phyloP scores from a whole-genome alignment of 2,329 filamentous ascomycete genomes.

The Fusarium sp. region DNA sequence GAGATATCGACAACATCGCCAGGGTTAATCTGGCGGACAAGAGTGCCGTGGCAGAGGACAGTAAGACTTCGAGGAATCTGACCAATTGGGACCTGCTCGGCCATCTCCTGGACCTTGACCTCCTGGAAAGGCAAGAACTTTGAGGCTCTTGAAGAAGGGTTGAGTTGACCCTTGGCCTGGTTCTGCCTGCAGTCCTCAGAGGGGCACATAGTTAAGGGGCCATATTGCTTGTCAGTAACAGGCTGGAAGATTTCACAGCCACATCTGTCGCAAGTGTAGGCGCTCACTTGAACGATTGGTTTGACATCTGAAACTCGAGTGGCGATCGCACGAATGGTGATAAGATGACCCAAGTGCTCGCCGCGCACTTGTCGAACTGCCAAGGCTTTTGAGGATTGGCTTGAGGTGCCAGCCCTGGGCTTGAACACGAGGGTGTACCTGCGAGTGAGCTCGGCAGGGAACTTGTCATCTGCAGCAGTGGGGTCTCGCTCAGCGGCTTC shows the following conservation, averaged over 20 bases:
- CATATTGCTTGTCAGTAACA: slow-evolving; percentile 88
- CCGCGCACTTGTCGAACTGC: slow-evolving; percentile 95
- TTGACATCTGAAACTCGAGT: slow-evolving; percentile 98
- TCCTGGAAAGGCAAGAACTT: slow-evolving; percentile 99
- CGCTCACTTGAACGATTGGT: slow-evolving; percentile 95
- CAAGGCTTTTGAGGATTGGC: slow-evolving; percentile 70
- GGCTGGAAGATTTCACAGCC: slow-evolving; percentile 98
- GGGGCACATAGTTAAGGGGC: slow-evolving; percentile 85
- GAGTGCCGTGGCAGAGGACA: slow-evolving; percentile 85
- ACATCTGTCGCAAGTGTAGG: slow-evolving; percentile 96
- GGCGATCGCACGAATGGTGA: slow-evolving; percentile 92
- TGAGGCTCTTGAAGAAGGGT: slow-evolving; percentile 92
- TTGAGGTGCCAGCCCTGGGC: slow-evolving; percentile 78
- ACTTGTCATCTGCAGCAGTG: slow-evolving; percentile 75
- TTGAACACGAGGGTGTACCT: slow-evolving; percentile 98
- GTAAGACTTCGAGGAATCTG: slow-evolving; percentile 95
- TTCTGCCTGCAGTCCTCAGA: slow-evolving; percentile 91
- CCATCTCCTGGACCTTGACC: slow-evolving; percentile 98
- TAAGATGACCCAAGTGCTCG: slow-evolving; percentile 90
- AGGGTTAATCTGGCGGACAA: slow-evolving; percentile 88
- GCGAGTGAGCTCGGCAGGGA: slow-evolving; percentile 90
- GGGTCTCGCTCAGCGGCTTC: slow-evolving; percentile 75
- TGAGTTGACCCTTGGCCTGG: slow-evolving; percentile 91
- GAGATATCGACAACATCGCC: slow-evolving; percentile 94
- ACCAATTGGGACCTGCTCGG: slow-evolving; percentile 98